Evolutionary conservation across 75 land plant genomes (phyloP).

Genomic region (Pinus tabuliformis): DNA sequence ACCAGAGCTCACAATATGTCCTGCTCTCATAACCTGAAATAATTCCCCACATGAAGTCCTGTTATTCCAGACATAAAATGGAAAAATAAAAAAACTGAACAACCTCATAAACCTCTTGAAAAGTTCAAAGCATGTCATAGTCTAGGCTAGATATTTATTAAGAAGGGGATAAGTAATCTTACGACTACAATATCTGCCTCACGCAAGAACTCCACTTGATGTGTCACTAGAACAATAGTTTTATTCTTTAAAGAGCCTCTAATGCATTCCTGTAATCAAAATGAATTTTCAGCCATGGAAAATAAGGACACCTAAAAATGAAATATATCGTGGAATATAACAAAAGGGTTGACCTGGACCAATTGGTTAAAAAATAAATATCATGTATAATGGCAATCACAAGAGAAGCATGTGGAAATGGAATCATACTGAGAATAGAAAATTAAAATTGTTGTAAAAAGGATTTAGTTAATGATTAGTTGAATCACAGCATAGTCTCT

Average conservation of each 20-base stretch:
- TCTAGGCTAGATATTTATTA: background rate
- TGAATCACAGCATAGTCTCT: too few species aligned
- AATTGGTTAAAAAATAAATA: background rate
- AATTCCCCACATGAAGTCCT: background rate
- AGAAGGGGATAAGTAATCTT: background rate
- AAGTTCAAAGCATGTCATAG: background rate
- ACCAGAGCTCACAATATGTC: slow-evolving; percentile 29
- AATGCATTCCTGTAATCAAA: slow-evolving; percentile 33
- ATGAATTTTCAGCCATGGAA: background rate
- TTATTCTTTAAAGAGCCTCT: slow-evolving; percentile 25
- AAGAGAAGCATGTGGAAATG: too few species aligned
- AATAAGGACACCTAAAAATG: background rate
- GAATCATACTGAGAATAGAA: too few species aligned
- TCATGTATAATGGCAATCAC: background rate
- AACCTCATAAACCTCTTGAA: background rate
- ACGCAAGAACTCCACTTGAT: slow-evolving; percentile 45
- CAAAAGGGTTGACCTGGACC: background rate
- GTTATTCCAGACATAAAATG: background rate
- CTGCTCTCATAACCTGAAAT: slow-evolving; percentile 33
- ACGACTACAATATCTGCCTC: slow-evolving; percentile 34
- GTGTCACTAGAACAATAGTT: slow-evolving; percentile 40
- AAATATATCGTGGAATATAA: background rate
- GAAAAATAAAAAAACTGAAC: background rate
- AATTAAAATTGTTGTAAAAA: too few species aligned
- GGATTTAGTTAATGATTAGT: too few species aligned